Conservation (phyloP, 2,329 filamentous ascomycete species). For the Fusarium temperatum region DNA sequence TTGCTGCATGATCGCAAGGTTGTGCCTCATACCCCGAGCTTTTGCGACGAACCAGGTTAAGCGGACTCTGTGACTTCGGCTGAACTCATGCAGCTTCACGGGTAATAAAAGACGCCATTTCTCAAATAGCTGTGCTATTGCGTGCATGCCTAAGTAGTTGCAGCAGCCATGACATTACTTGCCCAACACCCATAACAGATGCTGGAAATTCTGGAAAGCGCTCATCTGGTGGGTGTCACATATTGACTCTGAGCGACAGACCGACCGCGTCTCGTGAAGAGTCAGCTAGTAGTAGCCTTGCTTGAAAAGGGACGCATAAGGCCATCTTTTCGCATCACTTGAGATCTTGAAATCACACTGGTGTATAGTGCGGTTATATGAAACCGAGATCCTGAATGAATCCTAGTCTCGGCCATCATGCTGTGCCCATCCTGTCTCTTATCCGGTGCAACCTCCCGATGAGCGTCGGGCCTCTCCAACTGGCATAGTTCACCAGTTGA, state of each 20-base stretch:
- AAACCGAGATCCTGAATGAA: not conserved
- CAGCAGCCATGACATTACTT: constrained; percentile 17
- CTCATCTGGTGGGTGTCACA: constrained; percentile 5
- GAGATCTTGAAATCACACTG: not conserved
- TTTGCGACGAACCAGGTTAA: constrained; percentile 4
- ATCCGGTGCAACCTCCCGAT: constrained; percentile 28
- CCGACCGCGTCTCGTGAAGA: not conserved
- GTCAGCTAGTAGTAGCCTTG: constrained; percentile 18
- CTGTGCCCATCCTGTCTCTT: constrained; percentile 3
- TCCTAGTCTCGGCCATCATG: not conserved
- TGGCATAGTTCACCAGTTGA: constrained; percentile 4
- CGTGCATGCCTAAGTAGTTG: constrained; percentile 24
- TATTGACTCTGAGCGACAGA: constrained; percentile 1
- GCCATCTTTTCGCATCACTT: not conserved
- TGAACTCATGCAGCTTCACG: constrained; percentile 25
- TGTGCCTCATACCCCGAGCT: constrained; percentile 11
- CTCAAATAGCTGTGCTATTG: constrained; percentile 14
- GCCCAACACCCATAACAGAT: not conserved
- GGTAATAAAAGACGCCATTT: constrained; percentile 11
- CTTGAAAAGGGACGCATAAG: not conserved
- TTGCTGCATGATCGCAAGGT: constrained; percentile 38
- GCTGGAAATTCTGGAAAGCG: constrained; percentile 9
- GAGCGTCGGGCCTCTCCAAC: constrained; percentile 13
- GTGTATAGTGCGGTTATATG: not conserved
- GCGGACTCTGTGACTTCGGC: constrained; percentile 7